Evolutionary conservation across 768 basidiomycete species (phyloP).

Genomic region (Leccinum arenicola): DNA sequence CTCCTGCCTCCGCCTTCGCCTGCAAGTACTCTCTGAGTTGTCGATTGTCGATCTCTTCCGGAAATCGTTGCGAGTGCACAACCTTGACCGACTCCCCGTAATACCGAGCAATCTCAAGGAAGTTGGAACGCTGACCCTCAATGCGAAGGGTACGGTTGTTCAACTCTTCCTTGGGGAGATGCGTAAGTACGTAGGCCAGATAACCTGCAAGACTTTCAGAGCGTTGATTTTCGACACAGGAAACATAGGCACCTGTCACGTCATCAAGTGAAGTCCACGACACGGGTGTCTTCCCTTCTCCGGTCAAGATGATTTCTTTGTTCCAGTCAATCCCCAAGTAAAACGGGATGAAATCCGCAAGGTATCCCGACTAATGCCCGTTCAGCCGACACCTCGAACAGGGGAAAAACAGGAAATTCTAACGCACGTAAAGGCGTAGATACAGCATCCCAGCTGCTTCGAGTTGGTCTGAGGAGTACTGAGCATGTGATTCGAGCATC

Average conservation of each 20-base stretch:
- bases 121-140: slow-evolving; percentile 14
- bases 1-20: slow-evolving; percentile 11
- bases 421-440: slow-evolving; percentile 23
- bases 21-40: slow-evolving; percentile 14
- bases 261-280: slow-evolving; percentile 28
- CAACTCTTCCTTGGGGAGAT: slow-evolving; percentile 9
- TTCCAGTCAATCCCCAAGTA: slow-evolving; percentile 15
- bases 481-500: not conserved
- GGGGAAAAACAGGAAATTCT: not conserved
- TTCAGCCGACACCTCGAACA: not conserved
- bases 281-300: slow-evolving; percentile 16
- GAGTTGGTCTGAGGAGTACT: slow-evolving; percentile 8
- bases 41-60: slow-evolving; percentile 7
- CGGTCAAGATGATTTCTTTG: slow-evolving; percentile 17
- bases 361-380: slow-evolving; percentile 13
- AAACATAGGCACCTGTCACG: slow-evolving; percentile 12
- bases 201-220: slow-evolving; percentile 11
- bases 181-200: slow-evolving; percentile 23
- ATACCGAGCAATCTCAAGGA: slow-evolving; percentile 6
- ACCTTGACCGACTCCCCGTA: slow-evolving; percentile 12
- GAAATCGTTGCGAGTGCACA: slow-evolving; percentile 2
- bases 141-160: slow-evolving; percentile 15
- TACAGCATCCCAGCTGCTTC: slow-evolving; percentile 15
- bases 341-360: slow-evolving; percentile 28
- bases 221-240: not conserved